Percentiles rank a stretch among this genome's conserved stretches.
phyloP scores from a whole-genome alignment of 108 stramenopile genomes.

The Discostella pseudostelligera region DNA sequence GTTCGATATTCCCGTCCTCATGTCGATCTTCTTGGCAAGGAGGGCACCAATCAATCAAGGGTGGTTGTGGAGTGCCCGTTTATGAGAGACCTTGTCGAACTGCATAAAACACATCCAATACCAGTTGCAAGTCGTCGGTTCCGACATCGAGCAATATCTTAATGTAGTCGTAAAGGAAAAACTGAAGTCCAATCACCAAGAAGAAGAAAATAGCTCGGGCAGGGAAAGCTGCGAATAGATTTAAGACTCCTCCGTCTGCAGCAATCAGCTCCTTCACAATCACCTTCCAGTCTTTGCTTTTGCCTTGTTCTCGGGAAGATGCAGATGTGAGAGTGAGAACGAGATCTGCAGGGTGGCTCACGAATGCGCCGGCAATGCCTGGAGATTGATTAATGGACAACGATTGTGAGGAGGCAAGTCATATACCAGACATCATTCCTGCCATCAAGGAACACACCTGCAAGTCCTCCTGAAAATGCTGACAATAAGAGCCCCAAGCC shows the following conservation, averaged over 20 bases:
- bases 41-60: no score
- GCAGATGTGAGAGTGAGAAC: conserved; percentile 81
- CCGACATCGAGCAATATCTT: conserved; percentile 82
- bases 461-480: conserved; percentile 75
- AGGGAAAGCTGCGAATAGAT: conserved; percentile 78
- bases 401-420: background rate
- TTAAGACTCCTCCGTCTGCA: conserved; percentile 72
- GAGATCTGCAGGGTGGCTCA: conserved; percentile 87
- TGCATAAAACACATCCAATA: conserved; percentile 89
- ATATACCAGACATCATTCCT: background rate
- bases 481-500: conserved; percentile 66
- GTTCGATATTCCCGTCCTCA: no score
- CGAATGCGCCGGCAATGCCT: conserved; percentile 73
- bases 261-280: conserved; percentile 67
- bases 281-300: conserved; percentile 61
- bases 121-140: conserved; percentile 83
- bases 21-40: no score
- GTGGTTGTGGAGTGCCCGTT: background rate
- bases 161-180: conserved; percentile 88
- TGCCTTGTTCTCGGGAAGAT: conserved; percentile 30
- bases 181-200: conserved; percentile 88
- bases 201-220: conserved; percentile 86
- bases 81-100: conserved; percentile 67
- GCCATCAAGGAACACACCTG: conserved; percentile 32
- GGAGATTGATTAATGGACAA: background rate